Evolutionary conservation across 2,329 filamentous ascomycete genomes (phyloP).

Genomic region (Dothistroma septosporum): DNA sequence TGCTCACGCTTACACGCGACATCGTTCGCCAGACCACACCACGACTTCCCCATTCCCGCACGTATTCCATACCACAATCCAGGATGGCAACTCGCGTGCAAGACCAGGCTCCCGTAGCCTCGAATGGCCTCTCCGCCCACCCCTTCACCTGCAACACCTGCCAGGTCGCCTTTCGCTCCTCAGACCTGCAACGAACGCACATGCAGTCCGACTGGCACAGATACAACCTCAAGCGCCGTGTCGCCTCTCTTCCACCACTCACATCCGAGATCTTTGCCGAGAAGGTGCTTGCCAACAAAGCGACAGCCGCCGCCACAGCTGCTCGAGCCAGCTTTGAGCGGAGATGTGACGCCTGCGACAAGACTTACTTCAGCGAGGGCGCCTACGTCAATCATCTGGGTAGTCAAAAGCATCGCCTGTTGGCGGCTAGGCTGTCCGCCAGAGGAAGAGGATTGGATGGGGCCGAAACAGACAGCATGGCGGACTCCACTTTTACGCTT

Average conservation of each 20-base stretch:
- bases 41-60: no score
- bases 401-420: conserved; percentile 82
- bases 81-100: conserved; percentile 22
- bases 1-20: background rate
- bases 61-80: background rate
- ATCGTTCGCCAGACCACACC: background rate
- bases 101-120: conserved; percentile 12
- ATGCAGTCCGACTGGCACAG: conserved; percentile 97
- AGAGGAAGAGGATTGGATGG: conserved; percentile 51
- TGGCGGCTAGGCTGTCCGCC: conserved; percentile 51
- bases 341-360: conserved; percentile 74
- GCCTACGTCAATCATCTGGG: conserved; percentile 88
- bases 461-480: conserved; percentile 61
- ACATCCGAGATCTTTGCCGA: conserved; percentile 91
- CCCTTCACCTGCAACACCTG: conserved; percentile 98
- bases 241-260: conserved; percentile 84
- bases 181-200: conserved; percentile 86
- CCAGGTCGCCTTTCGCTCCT: conserved; percentile 91
- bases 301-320: conserved; percentile 75
- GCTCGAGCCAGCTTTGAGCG: conserved; percentile 87
- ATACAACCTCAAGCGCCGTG: conserved; percentile 82
- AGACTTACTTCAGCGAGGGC: conserved; percentile 95
- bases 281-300: conserved; percentile 89
- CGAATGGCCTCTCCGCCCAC: conserved; percentile 49
- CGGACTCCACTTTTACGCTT: conserved; percentile 87